Evolutionary conservation across 441 rosid species (phyloP).

Genomic region (Bocquillonia castaneifolia): DNA sequence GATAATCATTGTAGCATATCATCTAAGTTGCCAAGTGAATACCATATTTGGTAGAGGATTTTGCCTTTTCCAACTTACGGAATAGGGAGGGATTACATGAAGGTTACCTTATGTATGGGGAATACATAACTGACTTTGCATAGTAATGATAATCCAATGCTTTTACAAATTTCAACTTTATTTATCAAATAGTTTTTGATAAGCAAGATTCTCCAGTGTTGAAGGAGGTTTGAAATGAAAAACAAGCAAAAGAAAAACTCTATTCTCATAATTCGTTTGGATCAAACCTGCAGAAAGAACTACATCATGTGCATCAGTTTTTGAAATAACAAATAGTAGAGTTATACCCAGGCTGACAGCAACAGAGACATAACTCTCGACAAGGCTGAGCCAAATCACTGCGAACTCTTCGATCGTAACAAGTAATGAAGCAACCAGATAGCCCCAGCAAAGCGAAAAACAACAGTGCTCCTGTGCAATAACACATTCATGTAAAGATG

Average conservation of each 20-base stretch:
- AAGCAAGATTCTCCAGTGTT: background rate
- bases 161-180: no score
- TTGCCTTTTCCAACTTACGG: background rate
- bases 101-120: background rate
- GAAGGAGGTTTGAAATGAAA: background rate
- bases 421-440: constrained; percentile 97
- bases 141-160: background rate
- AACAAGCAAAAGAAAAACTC: background rate
- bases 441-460: constrained; percentile 98
- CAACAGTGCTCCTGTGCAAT: constrained; percentile 70
- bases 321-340: constrained; percentile 16
- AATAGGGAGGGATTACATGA: background rate
- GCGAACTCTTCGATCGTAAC: constrained; percentile 97
- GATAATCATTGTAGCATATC: no score
- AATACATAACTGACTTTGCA: background rate
- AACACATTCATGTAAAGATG: constrained; percentile 10
- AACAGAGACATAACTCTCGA: constrained; percentile 93
- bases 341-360: constrained; percentile 98
- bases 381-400: constrained; percentile 98
- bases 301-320: constrained; percentile 8
- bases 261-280: background rate
- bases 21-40: background rate
- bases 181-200: no score
- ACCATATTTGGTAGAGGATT: no score
- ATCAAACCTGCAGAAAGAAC: background rate